phyloP scores from a whole-genome alignment of 129 eudicot species.

The Calendula officinalis region DNA sequence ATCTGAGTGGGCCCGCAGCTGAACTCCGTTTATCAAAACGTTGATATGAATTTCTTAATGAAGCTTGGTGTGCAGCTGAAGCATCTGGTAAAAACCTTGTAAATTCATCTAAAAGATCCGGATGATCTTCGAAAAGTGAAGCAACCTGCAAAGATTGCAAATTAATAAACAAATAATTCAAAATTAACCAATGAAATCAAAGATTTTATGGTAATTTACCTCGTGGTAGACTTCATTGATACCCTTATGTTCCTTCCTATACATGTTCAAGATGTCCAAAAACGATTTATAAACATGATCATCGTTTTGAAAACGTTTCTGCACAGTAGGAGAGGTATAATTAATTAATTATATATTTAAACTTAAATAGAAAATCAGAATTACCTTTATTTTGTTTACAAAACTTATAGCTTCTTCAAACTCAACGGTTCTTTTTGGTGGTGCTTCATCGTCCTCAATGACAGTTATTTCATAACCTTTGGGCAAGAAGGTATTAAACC shows the following conservation, averaged over 20 bases:
- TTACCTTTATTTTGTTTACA: slow-evolving; percentile 95
- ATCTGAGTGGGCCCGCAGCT: slow-evolving; percentile 43
- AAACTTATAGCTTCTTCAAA: slow-evolving; percentile 94
- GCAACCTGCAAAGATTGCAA: slow-evolving; percentile 80
- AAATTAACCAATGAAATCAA: slow-evolving; percentile 1
- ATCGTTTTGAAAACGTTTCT: slow-evolving; percentile 82
- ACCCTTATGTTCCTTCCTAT: slow-evolving; percentile 84
- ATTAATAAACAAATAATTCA: slow-evolving; percentile 53
- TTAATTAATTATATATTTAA: background rate
- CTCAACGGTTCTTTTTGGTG: slow-evolving; percentile 82
- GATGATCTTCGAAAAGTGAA: slow-evolving; percentile 75
- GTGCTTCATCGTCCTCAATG: slow-evolving; percentile 77
- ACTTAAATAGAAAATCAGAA: background rate
- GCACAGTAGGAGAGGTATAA: slow-evolving; percentile 30
- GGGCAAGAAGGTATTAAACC: slow-evolving; percentile 89
- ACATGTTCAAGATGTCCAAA: slow-evolving; percentile 86
- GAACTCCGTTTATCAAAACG: slow-evolving; percentile 72
- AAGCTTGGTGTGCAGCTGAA: slow-evolving; percentile 63
- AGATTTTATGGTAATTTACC: slow-evolving; percentile 41
- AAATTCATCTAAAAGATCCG: slow-evolving; percentile 88
- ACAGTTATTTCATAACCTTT: slow-evolving; percentile 91
- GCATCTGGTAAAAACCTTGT: slow-evolving; percentile 87
- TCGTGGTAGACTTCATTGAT: slow-evolving; percentile 83
- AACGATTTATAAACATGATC: slow-evolving; percentile 86
- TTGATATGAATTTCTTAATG: slow-evolving; percentile 45